Evolutionary conservation across 208 protist genomes (phyloP).

Genomic region (Crithidia expoeki): DNA sequence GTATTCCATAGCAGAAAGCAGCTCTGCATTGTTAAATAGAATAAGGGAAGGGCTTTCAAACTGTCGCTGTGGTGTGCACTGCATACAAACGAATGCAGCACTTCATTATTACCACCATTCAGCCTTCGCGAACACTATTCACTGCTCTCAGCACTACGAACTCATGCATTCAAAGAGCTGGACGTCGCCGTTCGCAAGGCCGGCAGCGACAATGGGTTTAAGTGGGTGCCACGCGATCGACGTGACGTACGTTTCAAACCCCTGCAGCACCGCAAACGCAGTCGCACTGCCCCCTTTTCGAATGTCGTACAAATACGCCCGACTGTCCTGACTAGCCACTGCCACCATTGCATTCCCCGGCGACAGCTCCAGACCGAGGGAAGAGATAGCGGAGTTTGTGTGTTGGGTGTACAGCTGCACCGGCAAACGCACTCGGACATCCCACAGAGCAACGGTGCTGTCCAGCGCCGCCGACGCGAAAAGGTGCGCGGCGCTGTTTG

Average conservation of each 20-base stretch:
- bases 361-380: constrained; percentile 62
- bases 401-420: constrained; percentile 79
- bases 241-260: constrained; percentile 43
- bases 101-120: no score
- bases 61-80: no score
- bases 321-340: constrained; percentile 76
- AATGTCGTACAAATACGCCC: constrained; percentile 78
- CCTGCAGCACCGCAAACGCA: constrained; percentile 43
- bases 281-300: constrained; percentile 15
- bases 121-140: no score
- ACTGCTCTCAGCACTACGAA: no score
- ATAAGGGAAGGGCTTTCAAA: no score
- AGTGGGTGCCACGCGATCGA: constrained; percentile 74
- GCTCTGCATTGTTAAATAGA: no score
- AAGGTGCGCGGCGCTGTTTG: constrained; percentile 43
- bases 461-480: constrained; percentile 79
- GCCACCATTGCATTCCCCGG: constrained; percentile 61
- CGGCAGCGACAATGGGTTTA: constrained; percentile 61
- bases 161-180: no score
- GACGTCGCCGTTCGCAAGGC: constrained; percentile 36
- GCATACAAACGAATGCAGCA: no score
- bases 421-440: constrained; percentile 48
- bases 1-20: no score
- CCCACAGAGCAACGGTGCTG: constrained; percentile 73
- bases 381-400: constrained; percentile 58